phyloP scores from a whole-genome alignment of 2,329 filamentous ascomycete species.

The Pseudocercospora eumusae region DNA sequence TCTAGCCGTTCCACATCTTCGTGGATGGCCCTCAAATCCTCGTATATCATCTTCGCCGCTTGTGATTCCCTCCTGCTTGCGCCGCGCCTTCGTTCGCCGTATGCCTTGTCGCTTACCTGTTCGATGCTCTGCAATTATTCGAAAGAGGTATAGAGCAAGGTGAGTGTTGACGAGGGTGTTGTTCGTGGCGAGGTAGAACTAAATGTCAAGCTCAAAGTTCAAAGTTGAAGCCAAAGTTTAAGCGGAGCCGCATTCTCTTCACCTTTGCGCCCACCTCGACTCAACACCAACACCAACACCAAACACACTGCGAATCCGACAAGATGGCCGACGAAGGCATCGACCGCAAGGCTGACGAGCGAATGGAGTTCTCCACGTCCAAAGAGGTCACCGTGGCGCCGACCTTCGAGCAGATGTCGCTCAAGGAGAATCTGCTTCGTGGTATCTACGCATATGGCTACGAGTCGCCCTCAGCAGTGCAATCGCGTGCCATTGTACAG shows the following conservation, averaged over 20 bases:
- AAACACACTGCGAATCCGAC: slow-evolving; percentile 24
- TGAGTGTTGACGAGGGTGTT: slow-evolving; percentile 1
- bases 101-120: neutral
- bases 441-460: slow-evolving; percentile 99
- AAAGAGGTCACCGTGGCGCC: slow-evolving; percentile 96
- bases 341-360: slow-evolving; percentile 90
- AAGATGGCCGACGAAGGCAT: slow-evolving; percentile 84
- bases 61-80: neutral
- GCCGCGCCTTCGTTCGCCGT: neutral
- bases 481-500: slow-evolving; percentile 97
- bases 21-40: slow-evolving; percentile 90
- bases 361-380: slow-evolving; percentile 97
- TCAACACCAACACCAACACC: slow-evolving; percentile 5
- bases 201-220: neutral
- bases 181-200: neutral
- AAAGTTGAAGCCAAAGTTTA: neutral
- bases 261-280: slow-evolving; percentile 4
- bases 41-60: slow-evolving; percentile 66
- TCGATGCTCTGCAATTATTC: neutral
- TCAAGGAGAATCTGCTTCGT: slow-evolving; percentile 95
- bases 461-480: slow-evolving; percentile 95
- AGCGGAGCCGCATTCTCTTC: neutral
- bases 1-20: slow-evolving; percentile 97
- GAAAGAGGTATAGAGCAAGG: neutral
- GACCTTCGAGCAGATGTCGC: slow-evolving; percentile 83